These are phyloP conservation scores for Cinnamomum chago DNA, from an alignment of 164 flowering plant species.

Conservation along the genomic window DNA sequence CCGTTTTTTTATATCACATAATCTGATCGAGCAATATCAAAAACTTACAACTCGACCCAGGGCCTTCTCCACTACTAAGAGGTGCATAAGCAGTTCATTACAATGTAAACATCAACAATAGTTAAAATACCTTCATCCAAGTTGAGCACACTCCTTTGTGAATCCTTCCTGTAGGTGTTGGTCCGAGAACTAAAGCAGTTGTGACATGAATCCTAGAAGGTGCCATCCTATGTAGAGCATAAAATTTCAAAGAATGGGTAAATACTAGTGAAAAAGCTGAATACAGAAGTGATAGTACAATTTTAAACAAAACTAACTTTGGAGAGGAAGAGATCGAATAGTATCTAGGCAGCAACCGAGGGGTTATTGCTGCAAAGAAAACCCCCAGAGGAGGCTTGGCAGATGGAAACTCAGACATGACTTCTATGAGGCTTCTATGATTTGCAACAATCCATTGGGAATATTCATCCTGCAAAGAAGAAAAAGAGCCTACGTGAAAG, in stretches of 20 bases:
- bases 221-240: conserved; percentile 34
- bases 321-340: conserved; percentile 97
- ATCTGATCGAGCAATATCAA: not conserved
- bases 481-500: not conserved
- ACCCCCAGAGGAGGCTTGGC: conserved; percentile 94
- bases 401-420: conserved; percentile 89
- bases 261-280: not conserved
- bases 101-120: not conserved
- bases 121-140: conserved; percentile 83
- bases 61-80: not conserved
- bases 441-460: conserved; percentile 75
- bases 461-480: conserved; percentile 64
- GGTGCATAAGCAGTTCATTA: not conserved
- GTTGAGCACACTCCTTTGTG: conserved; percentile 92
- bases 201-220: conserved; percentile 78
- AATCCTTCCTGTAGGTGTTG: conserved; percentile 80
- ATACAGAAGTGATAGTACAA: not conserved
- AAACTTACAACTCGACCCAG: no score
- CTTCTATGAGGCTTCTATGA: conserved; percentile 91
- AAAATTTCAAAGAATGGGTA: not conserved
- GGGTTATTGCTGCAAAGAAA: conserved; percentile 86
- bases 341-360: conserved; percentile 83
- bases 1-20: not conserved
- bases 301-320: conserved; percentile 30
- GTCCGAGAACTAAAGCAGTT: conserved; percentile 78